These are phyloP conservation scores for Pichia nanzhaoensis DNA, from an alignment of 805 yeast species.

Conservation along the genomic window DNA sequence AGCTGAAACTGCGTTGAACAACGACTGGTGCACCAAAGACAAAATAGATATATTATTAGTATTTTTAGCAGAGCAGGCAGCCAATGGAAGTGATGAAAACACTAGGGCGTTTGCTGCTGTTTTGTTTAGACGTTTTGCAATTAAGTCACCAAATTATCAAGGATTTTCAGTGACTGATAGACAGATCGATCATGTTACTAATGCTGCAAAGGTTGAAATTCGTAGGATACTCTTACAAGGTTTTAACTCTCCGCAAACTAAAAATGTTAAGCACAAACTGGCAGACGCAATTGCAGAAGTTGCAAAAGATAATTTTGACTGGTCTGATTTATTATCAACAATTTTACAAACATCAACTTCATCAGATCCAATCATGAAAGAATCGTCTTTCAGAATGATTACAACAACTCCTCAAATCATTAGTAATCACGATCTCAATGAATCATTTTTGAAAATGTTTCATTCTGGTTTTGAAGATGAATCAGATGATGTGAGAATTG, in stretches of 20 bases:
- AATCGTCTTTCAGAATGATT: slow-evolving; percentile 85
- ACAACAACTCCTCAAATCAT: slow-evolving; percentile 77
- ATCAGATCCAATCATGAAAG: slow-evolving; percentile 63
- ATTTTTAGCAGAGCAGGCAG: slow-evolving; percentile 77
- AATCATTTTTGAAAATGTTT: slow-evolving; percentile 59
- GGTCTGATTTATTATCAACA: slow-evolving; percentile 78
- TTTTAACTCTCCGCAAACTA: slow-evolving; percentile 60
- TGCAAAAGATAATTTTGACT: slow-evolving; percentile 62
- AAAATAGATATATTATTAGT: slow-evolving; percentile 65
- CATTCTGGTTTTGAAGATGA: slow-evolving; percentile 74
- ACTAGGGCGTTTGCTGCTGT: slow-evolving; percentile 75
- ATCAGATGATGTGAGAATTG: slow-evolving; percentile 77
- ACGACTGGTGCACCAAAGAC: slow-evolving; percentile 66
- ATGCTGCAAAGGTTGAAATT: slow-evolving; percentile 53
- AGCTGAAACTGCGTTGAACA: slow-evolving; percentile 70
- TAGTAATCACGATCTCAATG: slow-evolving; percentile 36
- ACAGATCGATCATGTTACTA: slow-evolving; percentile 64
- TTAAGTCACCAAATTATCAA: slow-evolving; percentile 64
- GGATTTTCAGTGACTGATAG: slow-evolving; percentile 62
- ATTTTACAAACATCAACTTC: slow-evolving; percentile 53
- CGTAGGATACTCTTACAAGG: slow-evolving; percentile 66
- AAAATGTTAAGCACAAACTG: slow-evolving; percentile 79
- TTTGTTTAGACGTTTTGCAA: slow-evolving; percentile 78
- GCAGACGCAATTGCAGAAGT: slow-evolving; percentile 93
- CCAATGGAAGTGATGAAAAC: slow-evolving; percentile 52